Evolutionary conservation across 768 basidiomycete species (phyloP), one percentile per base, ranked within the genome.

Genomic region (Tricholoma terreum): DNA sequence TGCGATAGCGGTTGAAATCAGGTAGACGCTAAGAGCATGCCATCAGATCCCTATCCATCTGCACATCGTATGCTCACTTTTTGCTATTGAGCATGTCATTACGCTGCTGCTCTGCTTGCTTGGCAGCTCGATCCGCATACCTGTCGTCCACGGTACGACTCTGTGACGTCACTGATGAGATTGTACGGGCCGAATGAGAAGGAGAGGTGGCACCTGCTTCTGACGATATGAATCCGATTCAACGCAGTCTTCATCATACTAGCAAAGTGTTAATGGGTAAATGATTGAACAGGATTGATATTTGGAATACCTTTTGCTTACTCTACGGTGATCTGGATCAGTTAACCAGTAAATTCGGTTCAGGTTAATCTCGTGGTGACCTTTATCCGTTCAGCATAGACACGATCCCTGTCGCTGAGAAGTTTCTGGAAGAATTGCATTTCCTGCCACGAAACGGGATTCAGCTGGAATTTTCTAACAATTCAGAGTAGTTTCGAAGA

Each of bases 181-280:
- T 36, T 21, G 40, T 49, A 33, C 42, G 59, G 22, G 53, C 38
- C 60, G 38, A 38, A 55, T 35, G 57, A 58, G 40, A 43, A 38
- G 19, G 57, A 50, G 50, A 35, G 54, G 51, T 24, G 64, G 15
- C 67, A 81, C 91, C 82, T 92, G 90, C 71, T 92, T 93, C 76
- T 90, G 89, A 50, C 88, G 85, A 64, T 84, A 80, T 19, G 77
- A 69, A 64, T 90, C 89, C 19, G 89, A 82, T 68, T 92, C 90
- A 14, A 66, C 65, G 67, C 92, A 93, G 62, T 90, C 85, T 27
- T 85, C 86, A 62, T 92, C 87, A 64, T 93, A 93, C 91, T 93
- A 60, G 43, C 46, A 42, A 17, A 59, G 61, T 31, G 24, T 35
- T 24, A 52, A n/a, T 49, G 5, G 49, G 38, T 31, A 46, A 36